Base-by-base conservation (phyloP, 257 asterid species). In the Solanum infundibuliforme region DNA sequence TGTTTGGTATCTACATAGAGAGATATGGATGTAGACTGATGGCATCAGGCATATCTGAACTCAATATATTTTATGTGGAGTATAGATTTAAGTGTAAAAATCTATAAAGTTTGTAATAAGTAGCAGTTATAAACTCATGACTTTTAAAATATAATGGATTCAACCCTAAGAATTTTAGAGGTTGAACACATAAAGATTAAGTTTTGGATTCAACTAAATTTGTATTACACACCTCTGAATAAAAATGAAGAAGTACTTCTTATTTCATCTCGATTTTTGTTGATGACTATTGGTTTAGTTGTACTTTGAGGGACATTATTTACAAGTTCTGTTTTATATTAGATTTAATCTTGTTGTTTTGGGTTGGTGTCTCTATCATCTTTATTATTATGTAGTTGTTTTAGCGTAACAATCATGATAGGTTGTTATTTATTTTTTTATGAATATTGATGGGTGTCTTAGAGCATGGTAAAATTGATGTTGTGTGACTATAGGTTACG, bases 31-130 rank as follows among this genome's bases (percentile, higher is more conserved):
- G 29, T 21, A 60, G 27, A 60, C 5, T 0, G 29, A 60, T 8
- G 6, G 0, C 1, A 21, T 60, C 3, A 8, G 5, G 29, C 2
- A 0, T 21, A 60, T 3, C 6, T 1, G 29, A 60, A 60, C 25
- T 23, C 29, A 8, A 21, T 60, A 60, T 1, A 21, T 60, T 58
- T 7, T 21, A 58, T 21, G 25, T 7, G 12, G 12, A 8, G 5
- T 3, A 7, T 58, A 58, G 0, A 58, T 58, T 60, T 60, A 21
- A 1, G 29, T 8, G 29, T 60, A 60, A 60, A 60, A 58, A 20
- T 7, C 5, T 21, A 21, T 58, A 7, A 58, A 58, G 25, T 60
- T 60, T 60, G 68, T 23, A 21, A 9, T 21, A 60, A 60, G 29
- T 60, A 9, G 13, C 2, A 60, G 68, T 3, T 60, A 21, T 60